Base-by-base conservation (phyloP, 1,139 yeast genomes). In the Saccharomyces hybrid region DNA sequence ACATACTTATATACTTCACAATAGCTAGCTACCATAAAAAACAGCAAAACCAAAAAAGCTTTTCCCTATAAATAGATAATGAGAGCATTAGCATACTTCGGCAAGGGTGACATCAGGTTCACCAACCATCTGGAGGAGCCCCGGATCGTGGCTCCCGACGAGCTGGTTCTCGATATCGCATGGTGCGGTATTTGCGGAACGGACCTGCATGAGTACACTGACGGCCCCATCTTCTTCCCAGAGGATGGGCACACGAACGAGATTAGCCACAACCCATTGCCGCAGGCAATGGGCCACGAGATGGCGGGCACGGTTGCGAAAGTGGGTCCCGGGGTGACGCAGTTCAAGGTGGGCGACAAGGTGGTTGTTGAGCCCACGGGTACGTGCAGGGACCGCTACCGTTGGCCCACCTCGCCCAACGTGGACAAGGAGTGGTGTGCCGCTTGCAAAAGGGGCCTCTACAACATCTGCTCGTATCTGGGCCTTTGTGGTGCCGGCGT, bases 271-370 rank as follows among this genome's bases (percentile, higher is more conserved):
- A 59, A 62, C 24, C 29, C 49, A 11, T 60, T 72, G 24, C 80
- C 80, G n/a, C 68, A 74, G 55, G 71, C 75, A 2, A 64, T 85
- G 71, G 91, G 90, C 31, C 91, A 85, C 64, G 91, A 85, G 66
- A 72, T 75, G 60, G 67, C 77, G 5, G 81, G 80, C 47, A 65
- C 73, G 14, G 75, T 78, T 16, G 61, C 65, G 12, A 71, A 63
- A 19, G 68, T 76, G 28, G 81, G 81, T 31, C 52, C 66, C 1
- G 65, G 58, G 14, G 73, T 71, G 9, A 62, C 55, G 1, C 58
- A 63, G 9, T 58, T 74, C 38, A 62, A 72, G 57, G 63, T 65
- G 8, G 80, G 79, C 47, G 79, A 77, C 61, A 71, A 71, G 52
- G 80, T 78, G 51, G 80, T 78, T 24, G 78, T 79, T 21, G 84